Evolutionary conservation across 2,329 filamentous ascomycete genomes (phyloP).

Genomic region (Huntiella decipiens): DNA sequence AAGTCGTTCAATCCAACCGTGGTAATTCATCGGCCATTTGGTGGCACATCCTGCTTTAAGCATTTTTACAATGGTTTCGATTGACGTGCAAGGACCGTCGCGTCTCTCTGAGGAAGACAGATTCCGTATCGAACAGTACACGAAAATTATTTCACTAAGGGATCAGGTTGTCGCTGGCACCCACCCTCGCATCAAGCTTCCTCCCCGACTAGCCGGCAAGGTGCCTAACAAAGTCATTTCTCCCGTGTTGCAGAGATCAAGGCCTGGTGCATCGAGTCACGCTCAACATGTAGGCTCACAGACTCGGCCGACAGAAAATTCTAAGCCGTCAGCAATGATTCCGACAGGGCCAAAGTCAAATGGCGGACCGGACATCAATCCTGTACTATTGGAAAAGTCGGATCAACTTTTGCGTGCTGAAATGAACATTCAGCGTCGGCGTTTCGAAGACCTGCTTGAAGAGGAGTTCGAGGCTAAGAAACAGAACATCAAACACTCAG

Average conservation of each 20-base stretch:
- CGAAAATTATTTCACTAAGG: slow-evolving; percentile 62
- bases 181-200: slow-evolving; percentile 43
- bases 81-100: not conserved
- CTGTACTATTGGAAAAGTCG: slow-evolving; percentile 71
- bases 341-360: not conserved
- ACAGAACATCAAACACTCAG: slow-evolving; percentile 23
- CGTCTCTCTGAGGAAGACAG: slow-evolving; percentile 6
- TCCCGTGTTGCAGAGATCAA: not conserved
- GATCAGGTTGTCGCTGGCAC: slow-evolving; percentile 64
- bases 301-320: no score
- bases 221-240: slow-evolving; percentile 13
- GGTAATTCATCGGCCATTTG: no score
- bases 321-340: not conserved
- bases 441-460: slow-evolving; percentile 57
- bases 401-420: slow-evolving; percentile 70
- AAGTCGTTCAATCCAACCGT: no score
- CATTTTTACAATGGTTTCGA: not conserved
- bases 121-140: slow-evolving; percentile 33
- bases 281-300: no score
- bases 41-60: no score
- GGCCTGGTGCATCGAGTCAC: not conserved
- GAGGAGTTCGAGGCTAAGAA: slow-evolving; percentile 50
- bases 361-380: slow-evolving; percentile 42
- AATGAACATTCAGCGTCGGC: slow-evolving; percentile 58
- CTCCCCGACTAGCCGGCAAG: slow-evolving; percentile 20